These are phyloP conservation scores for Licmophora abbreviata DNA, from an alignment of 108 stramenopile species.

Conservation along the genomic window DNA sequence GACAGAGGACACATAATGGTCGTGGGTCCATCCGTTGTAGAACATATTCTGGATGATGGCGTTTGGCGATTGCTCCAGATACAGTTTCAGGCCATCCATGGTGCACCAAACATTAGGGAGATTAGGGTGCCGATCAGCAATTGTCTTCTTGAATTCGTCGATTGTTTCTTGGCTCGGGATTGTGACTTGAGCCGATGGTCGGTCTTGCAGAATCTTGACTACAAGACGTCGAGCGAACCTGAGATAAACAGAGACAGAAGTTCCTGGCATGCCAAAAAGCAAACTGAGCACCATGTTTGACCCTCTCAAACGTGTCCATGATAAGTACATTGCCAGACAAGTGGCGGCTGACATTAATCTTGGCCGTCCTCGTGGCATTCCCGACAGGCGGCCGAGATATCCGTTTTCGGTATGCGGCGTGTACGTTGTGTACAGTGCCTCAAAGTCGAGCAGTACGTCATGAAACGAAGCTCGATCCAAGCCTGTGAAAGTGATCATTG, in stretches of 20 bases:
- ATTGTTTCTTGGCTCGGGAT: not conserved
- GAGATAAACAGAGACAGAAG: not conserved
- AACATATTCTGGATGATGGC: not conserved
- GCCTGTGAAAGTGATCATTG: conserved; percentile 5
- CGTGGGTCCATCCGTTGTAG: conserved; percentile 6
- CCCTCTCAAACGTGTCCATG: not conserved
- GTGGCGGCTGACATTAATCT: not conserved
- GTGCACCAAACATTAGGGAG: conserved; percentile 2
- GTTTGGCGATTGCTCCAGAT: conserved; percentile 1
- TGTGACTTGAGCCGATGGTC: not conserved
- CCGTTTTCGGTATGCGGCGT: not conserved
- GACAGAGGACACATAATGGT: conserved; percentile 6
- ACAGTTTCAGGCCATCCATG: conserved; percentile 16
- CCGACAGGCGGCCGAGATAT: too few relatives aligned
- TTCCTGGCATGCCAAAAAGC: conserved; percentile 4
- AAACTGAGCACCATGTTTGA: not conserved
- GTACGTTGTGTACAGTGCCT: not conserved
- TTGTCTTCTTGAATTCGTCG: not conserved
- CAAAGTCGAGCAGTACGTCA: not conserved
- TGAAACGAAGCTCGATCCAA: conserved; percentile 3
- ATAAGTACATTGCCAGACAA: not conserved
- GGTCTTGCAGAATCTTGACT: not conserved
- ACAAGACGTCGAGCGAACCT: not conserved
- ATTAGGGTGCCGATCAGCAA: not conserved
- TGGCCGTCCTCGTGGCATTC: not conserved